Evolutionary conservation across 2,329 filamentous ascomycete genomes (phyloP), one percentile per base, ranked within the genome.

Genomic region (Eutypella sp.): DNA sequence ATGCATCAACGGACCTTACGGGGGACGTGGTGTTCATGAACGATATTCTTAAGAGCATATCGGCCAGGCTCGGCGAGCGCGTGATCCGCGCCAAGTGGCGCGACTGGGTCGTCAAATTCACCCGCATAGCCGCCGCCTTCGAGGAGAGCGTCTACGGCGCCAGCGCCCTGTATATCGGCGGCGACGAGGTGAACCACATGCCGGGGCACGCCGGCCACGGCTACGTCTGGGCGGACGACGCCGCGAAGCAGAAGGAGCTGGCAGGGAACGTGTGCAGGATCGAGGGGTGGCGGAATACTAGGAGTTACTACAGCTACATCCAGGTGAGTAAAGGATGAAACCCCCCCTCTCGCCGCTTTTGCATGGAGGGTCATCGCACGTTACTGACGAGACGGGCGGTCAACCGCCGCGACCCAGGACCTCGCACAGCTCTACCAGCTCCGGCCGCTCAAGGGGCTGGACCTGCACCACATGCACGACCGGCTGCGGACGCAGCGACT

Each of bases 141-240:
- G 93, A 99, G 64, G 93, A 99, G 68, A 85, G 81, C 29, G 93
- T 99, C 4, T 99, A 96, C 59, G 95, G 93, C 23, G 89, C 89
- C 11, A 95, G 88, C 47, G 89, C 91, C 27, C 74, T 99, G 27
- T 89, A 91, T 60, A 89, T 96, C 47, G 88, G 87, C 5, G 81
- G 84, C 11, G 85, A 89, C 54, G 87, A 91, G 59, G 74, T 77
- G 34, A 81, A 84, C 33, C 68, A 75, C 48, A 70, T 71, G 31
- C 71, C 76, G 4, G 75, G 79, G 20, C 36, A 15, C 11, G 3
- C 36, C 11, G 92, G 92, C 0, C 93, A 97, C 63, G 93, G 93
- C 34, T 97, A 95, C 62, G 92, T 99, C 27, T 99, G 93, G 93
- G 71, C 85, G 3, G 89, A 96, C 57, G 89, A 96, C 46, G 72